Evolutionary conservation across 805 yeast genomes (phyloP), one percentile per base, ranked within the genome.

Genomic region (Schizosaccharomyces cryophilus): DNA sequence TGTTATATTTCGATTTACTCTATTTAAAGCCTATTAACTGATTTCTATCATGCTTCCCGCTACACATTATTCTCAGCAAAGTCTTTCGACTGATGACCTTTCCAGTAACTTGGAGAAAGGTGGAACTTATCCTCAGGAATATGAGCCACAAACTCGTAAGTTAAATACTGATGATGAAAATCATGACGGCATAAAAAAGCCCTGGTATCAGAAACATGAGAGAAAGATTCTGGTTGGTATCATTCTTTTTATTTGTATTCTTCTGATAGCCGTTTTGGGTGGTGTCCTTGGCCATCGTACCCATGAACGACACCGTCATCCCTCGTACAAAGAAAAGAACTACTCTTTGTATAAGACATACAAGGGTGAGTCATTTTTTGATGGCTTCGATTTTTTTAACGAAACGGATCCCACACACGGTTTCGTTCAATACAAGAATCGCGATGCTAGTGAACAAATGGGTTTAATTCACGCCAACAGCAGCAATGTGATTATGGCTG

Each of bases 341-440:
- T 51, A 51, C 31, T 24, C 35, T 7, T 1, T 51, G 21, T 5
- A 6, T 21, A 7, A 29, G 15, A 7, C 21, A 21, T 51, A 51
- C 31, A 11, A 21, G 17, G 56, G 56, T 29, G 26, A 21, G 3
- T 19, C 38, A 3, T 59, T 59, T 29, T 59, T 59, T 13, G 61
- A 59, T 29, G 40, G 30, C 26, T 59, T 40, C 19, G 40, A 45
- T 19, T 59, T 42, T 42, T n/a, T n/a, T 4, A 45, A n/a, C 24
- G 24, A 38, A 7, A 26, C 61, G 7, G 61, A 59, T 59, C 61
- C 61, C 15, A 59, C 61, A 6, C 35, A 59, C n/a, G 61, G 61
- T 9, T 59, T 59, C 29, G 61, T 59, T 5, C 29, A 59, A 15
- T 59, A 59, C 21, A 11, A 38, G 40, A 24, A 11, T 15, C 54